A percentile compares a stretch with the other conserved stretches of the same genome.
Conservation (phyloP, 768 basidiomycete genomes). For the Termitomyces bulborhizus region DNA sequence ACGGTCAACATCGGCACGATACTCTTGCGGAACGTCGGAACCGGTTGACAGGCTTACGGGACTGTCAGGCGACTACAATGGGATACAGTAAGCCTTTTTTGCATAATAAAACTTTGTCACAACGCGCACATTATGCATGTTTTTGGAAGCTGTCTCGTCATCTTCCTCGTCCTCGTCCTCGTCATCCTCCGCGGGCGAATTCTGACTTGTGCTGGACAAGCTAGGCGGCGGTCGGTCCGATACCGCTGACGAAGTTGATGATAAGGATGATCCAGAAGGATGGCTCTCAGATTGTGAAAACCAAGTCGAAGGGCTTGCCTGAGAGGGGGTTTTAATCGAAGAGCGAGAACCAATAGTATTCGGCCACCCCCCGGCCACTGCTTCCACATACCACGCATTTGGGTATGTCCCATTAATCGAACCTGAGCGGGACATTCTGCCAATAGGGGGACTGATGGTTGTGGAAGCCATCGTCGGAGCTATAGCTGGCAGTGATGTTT, state of each 20-base stretch:
- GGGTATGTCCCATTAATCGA: constrained; percentile 43
- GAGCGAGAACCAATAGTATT: constrained; percentile 4
- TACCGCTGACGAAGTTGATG: constrained; percentile 18
- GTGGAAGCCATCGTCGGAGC: constrained; percentile 9
- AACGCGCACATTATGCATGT: constrained; percentile 12
- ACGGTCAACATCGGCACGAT: constrained; percentile 75
- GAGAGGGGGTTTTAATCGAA: background rate
- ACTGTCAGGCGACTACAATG: constrained; percentile 23
- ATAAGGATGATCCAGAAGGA: constrained; percentile 14
- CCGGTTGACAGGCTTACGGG: constrained; percentile 18
- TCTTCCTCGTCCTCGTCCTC: constrained; percentile 37
- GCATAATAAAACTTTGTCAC: background rate
- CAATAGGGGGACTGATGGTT: constrained; percentile 32
- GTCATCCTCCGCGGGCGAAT: constrained; percentile 41
- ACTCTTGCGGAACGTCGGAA: constrained; percentile 73
- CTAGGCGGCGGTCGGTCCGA: constrained; percentile 21
- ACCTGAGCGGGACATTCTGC: constrained; percentile 53
- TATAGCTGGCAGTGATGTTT: constrained; percentile 13
- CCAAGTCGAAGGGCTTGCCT: constrained; percentile 12
- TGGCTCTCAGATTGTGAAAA: constrained; percentile 14
- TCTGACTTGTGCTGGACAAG: constrained; percentile 26
- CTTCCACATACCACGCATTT: constrained; percentile 28
- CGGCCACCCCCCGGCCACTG: constrained; percentile 21
- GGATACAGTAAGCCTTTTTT: background rate
- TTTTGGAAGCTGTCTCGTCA: constrained; percentile 21